Conservation (phyloP, 768 basidiomycete genomes). For the Coprinopsis cinerea region DNA sequence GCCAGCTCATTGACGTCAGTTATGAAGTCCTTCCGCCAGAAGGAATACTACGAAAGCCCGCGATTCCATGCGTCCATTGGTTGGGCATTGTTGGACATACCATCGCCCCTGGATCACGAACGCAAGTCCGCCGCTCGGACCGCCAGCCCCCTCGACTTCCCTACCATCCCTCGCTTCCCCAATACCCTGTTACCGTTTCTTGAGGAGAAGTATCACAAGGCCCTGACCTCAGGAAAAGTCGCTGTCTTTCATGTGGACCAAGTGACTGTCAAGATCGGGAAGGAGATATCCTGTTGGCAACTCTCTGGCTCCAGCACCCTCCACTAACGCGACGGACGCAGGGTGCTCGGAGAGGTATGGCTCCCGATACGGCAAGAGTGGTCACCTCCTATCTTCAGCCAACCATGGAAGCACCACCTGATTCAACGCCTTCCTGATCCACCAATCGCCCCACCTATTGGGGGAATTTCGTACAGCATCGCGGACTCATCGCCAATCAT, state of each 20-base stretch:
- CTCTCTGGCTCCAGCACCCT: not conserved
- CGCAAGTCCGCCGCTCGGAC: conserved; percentile 6
- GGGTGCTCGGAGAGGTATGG: no score
- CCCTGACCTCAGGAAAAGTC: conserved; percentile 35
- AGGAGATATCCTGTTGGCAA: conserved; percentile 43
- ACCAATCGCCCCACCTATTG: no score
- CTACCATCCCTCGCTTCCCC: conserved; percentile 49
- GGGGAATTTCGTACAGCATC: no score
- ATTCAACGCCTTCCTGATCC: no score
- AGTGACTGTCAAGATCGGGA: conserved; percentile 67
- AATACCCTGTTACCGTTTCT: conserved; percentile 39
- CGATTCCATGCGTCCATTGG: conserved; percentile 87
- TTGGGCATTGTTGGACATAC: conserved; percentile 66
- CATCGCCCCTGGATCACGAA: conserved; percentile 1
- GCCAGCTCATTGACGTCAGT: conserved; percentile 52
- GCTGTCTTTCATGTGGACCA: conserved; percentile 48
- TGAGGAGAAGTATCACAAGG: conserved; percentile 39
- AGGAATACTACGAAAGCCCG: conserved; percentile 73
- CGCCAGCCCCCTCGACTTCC: conserved; percentile 28
- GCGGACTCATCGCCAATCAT: no score
- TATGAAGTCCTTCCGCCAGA: conserved; percentile 59
- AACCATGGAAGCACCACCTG: no score
- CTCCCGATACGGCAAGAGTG: no score
- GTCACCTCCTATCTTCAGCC: no score
- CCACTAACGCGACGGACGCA: no score